Evolutionary conservation across 805 yeast species (phyloP), one percentile per base, ranked within the genome.

Genomic region (Metschnikowia amazonensis): DNA sequence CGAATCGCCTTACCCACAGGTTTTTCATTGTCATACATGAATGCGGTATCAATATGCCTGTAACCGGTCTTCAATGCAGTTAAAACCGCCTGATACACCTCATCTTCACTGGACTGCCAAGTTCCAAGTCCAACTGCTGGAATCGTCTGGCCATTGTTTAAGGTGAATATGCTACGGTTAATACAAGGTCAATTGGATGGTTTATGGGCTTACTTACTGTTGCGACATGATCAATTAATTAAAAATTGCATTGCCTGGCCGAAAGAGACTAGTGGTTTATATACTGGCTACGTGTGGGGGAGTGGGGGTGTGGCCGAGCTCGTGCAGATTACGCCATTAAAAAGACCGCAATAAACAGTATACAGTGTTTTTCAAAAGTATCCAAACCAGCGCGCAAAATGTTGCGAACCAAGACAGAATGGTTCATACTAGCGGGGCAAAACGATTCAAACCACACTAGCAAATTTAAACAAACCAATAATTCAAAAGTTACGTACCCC

Each of bases 101-200:
- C 79, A 29, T 75, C 74, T n/a, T 72, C 74, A 18, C 76, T 61
- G 25, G 84, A 77, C 61, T 67, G 69, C 85, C 88, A 86, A 27
- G 94, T 84, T 10, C 94, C 94, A 30, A 86, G 69, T 0, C 87
- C 90, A 32, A 84, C 59, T 2, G 82, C 82, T 3, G 92, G 92
- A 46, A 85, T 77, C 27, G 56, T 59, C 36, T 66, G 62, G 16
- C 89, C 89, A 54, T 80, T 76, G 63, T 77, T 77, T 32, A 85
- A 69, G 6, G 66, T 68, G 51, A 78, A 71, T 21, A 18, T 34
- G 10, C 50, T 46, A 30, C 4, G 9, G 18, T 31, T 31, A 37
- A 14, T 17, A 37, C 8, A 4, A 20, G 10, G 7, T 37, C 33
- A 28, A 20, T 28, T 18, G 25, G 4, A 11, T 14, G 14, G 7